Conservation (phyloP, 2,329 filamentous ascomycete genomes). For the Metarhizium robertsii region DNA sequence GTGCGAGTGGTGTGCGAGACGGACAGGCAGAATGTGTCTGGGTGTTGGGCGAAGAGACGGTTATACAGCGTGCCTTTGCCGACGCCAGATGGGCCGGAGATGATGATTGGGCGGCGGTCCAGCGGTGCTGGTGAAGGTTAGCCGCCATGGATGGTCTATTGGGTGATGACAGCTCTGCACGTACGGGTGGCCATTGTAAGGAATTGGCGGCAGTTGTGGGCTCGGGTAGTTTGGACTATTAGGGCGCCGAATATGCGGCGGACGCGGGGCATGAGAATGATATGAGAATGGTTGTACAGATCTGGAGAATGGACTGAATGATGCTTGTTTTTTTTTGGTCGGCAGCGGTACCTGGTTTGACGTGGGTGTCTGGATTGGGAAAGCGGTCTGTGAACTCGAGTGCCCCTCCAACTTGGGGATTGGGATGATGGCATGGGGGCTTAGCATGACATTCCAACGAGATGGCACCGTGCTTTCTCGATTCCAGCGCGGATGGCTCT, state of each 20-base stretch:
- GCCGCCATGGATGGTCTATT: not conserved
- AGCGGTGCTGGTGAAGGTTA: slow-evolving; percentile 19
- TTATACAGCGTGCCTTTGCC: slow-evolving; percentile 75
- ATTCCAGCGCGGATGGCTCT: no score
- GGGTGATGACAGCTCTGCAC: not conserved
- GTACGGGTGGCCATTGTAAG: slow-evolving; percentile 15
- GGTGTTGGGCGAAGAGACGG: slow-evolving; percentile 52
- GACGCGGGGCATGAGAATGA: slow-evolving; percentile 7
- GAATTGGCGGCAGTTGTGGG: not conserved
- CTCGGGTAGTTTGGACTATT: not conserved
- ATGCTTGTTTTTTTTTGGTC: not conserved
- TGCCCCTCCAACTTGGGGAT: no score
- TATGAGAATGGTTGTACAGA: not conserved
- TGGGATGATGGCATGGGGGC: no score
- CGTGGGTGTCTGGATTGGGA: not conserved
- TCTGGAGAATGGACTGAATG: not conserved
- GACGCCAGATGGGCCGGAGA: slow-evolving; percentile 69
- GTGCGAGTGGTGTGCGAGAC: slow-evolving; percentile 71
- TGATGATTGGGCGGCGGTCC: slow-evolving; percentile 56
- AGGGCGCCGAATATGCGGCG: not conserved
- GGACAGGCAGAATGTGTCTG: slow-evolving; percentile 42
- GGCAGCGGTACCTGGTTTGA: not conserved
- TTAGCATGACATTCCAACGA: no score
- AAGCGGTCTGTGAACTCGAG: not conserved
- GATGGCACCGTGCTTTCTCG: no score